Percentiles rank a stretch among this genome's conserved stretches.
phyloP scores from a whole-genome alignment of 805 yeast genomes.

The Saccharomyces paradoxus region DNA sequence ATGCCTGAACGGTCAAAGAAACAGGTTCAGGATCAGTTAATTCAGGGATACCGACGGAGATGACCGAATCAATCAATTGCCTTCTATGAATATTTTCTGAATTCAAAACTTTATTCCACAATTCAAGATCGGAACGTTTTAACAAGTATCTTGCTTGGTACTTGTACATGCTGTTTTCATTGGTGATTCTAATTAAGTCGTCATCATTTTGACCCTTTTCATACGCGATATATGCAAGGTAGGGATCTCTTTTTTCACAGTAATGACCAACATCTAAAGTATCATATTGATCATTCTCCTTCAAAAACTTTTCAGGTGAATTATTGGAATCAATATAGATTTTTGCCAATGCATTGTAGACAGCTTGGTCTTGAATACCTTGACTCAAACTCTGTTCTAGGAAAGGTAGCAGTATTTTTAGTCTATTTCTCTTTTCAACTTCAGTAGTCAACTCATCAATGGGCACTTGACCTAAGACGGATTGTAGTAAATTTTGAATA shows the following conservation, averaged over 20 bases:
- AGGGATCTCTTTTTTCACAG: constrained; percentile 98
- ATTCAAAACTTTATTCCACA: constrained; percentile 75
- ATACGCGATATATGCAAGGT: constrained; percentile 93
- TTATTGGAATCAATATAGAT: constrained; percentile 96
- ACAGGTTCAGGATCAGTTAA: constrained; percentile 87
- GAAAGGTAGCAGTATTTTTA: constrained; percentile 86
- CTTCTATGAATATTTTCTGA: constrained; percentile 80
- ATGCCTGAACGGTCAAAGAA: constrained; percentile 86
- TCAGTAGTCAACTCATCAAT: constrained; percentile 80
- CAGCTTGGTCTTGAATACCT: constrained; percentile 84
- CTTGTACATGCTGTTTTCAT: constrained; percentile 96
- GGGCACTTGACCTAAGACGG: constrained; percentile 93
- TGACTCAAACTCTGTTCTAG: constrained; percentile 78
- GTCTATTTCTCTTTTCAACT: constrained; percentile 93
- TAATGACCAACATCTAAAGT: constrained; percentile 94
- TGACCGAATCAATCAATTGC: constrained; percentile 86
- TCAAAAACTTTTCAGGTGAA: constrained; percentile 92
- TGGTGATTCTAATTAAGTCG: constrained; percentile 84
- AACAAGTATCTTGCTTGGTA: constrained; percentile 96
- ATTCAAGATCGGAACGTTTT: constrained; percentile 71
- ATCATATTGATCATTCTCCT: constrained; percentile 83
- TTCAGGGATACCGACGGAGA: constrained; percentile 94
- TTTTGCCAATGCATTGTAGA: constrained; percentile 91
- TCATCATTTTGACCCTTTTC: constrained; percentile 90
- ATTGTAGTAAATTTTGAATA: constrained; percentile 68